Evolutionary conservation across 2,329 filamentous ascomycete genomes (phyloP).

Genomic region (Chrysosporium queenslandicum): DNA sequence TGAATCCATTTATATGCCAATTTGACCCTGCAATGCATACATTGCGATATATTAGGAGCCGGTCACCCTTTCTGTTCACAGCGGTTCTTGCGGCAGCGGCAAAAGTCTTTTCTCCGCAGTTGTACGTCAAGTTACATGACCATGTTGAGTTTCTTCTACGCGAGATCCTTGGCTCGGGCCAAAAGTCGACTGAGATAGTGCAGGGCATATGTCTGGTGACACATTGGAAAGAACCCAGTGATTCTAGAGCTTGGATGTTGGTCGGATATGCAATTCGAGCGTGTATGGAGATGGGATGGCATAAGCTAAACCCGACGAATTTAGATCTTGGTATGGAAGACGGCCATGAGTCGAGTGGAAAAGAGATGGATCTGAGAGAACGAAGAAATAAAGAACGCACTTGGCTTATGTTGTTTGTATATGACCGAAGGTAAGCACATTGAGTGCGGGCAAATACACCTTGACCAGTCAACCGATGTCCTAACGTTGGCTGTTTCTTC

Average conservation of each 20-base stretch:
- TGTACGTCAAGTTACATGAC: conserved; percentile 24
- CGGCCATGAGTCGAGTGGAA: neutral
- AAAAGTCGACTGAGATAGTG: conserved; percentile 33
- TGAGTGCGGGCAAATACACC: neutral
- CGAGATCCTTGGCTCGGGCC: conserved; percentile 26
- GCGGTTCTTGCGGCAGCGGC: conserved; percentile 29
- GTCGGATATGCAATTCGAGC: conserved; percentile 36
- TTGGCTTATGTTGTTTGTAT: conserved; percentile 35
- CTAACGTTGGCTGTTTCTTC: neutral
- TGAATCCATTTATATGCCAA: conserved; percentile 37
- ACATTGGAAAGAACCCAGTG: conserved; percentile 38
- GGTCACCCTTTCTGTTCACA: conserved; percentile 32
- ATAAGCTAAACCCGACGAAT: conserved; percentile 17
- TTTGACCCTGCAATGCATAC: conserved; percentile 34
- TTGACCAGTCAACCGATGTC: neutral
- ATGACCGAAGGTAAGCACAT: conserved; percentile 30
- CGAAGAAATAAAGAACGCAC: conserved; percentile 30
- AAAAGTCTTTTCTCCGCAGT: conserved; percentile 30
- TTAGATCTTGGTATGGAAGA: conserved; percentile 8
- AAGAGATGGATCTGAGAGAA: conserved; percentile 21
- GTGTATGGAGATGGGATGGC: conserved; percentile 30
- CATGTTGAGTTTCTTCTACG: conserved; percentile 26
- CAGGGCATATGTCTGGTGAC: conserved; percentile 32
- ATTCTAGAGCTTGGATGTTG: conserved; percentile 34
- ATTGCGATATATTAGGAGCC: conserved; percentile 28